phyloP scores from a whole-genome alignment of 352 stramenopile genomes.

The Pythium insidiosum region DNA sequence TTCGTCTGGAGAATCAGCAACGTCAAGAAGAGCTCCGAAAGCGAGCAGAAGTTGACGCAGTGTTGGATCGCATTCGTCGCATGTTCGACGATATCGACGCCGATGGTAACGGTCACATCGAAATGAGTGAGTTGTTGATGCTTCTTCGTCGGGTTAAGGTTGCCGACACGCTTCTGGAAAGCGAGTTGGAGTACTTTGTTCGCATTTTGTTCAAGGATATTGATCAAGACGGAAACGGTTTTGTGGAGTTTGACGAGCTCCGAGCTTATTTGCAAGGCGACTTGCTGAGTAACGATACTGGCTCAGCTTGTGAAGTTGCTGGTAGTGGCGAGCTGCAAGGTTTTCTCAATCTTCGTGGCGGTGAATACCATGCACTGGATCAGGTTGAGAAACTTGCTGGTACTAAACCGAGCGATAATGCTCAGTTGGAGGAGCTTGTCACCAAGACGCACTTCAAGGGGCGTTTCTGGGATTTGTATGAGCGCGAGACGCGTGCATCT shows the following conservation, averaged over 20 bases:
- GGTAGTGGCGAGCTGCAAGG: constrained; percentile 20
- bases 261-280: constrained; percentile 34
- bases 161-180: constrained; percentile 20
- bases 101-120: constrained; percentile 28
- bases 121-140: constrained; percentile 22
- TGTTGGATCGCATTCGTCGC: constrained; percentile 22
- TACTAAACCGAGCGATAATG: constrained; percentile 10
- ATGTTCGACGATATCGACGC: constrained; percentile 32
- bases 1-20: constrained; percentile 17
- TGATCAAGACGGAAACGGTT: constrained; percentile 74
- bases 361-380: constrained; percentile 23
- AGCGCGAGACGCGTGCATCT: constrained; percentile 17
- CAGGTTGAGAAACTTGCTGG: constrained; percentile 22
- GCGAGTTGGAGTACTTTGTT: constrained; percentile 25
- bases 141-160: constrained; percentile 23
- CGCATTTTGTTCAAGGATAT: constrained; percentile 52
- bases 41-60: constrained; percentile 16
- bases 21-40: constrained; percentile 16
- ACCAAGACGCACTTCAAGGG: constrained; percentile 13
- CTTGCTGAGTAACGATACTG: constrained; percentile 10
- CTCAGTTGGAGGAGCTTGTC: constrained; percentile 20
- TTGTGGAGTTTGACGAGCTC: constrained; percentile 91
- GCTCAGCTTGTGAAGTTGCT: constrained; percentile 4
- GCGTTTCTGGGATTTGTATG: constrained; percentile 25
- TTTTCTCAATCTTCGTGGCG: constrained; percentile 26